A percentile compares a stretch with the other conserved stretches of the same genome.
phyloP scores from a whole-genome alignment of 1,139 yeast genomes.

The Protomyces pachydermus region DNA sequence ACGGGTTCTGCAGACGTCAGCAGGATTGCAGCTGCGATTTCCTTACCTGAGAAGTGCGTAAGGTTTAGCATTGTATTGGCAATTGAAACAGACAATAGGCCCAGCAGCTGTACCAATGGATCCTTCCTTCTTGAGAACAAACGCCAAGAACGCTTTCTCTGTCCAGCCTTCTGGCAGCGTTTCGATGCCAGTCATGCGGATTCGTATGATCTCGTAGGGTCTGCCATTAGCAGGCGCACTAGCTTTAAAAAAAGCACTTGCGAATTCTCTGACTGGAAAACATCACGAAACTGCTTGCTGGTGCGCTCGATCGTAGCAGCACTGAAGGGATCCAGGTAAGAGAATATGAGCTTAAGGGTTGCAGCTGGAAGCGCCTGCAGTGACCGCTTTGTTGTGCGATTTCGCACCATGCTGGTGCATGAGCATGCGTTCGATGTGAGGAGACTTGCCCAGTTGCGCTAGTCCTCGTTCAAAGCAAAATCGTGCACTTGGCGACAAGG shows the following conservation, averaged over 20 bases:
- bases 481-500: too few relatives aligned
- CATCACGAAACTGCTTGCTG: not conserved
- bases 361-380: conserved; percentile 45
- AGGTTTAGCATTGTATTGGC: not conserved
- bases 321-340: conserved; percentile 37
- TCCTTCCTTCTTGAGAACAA: not conserved
- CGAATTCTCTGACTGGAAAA: not conserved
- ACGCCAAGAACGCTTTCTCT: not conserved
- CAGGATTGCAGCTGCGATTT: too few relatives aligned
- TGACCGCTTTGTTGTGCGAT: conserved; percentile 40
- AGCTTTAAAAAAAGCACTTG: not conserved
- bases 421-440: conserved; percentile 37
- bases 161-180: not conserved
- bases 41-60: not conserved
- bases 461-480: conserved; percentile 42
- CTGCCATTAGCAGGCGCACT: not conserved
- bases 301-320: not conserved
- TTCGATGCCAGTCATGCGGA: not conserved
- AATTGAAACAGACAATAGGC: too few relatives aligned
- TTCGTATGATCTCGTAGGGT: not conserved
- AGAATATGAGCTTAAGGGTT: conserved; percentile 48
- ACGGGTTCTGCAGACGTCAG: too few relatives aligned
- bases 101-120: too few relatives aligned
- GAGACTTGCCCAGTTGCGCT: conserved; percentile 53
- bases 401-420: conserved; percentile 41